Evolutionary conservation across 148 eudicot genomes (phyloP).

Genomic region (Dysphania ambrosioides): DNA sequence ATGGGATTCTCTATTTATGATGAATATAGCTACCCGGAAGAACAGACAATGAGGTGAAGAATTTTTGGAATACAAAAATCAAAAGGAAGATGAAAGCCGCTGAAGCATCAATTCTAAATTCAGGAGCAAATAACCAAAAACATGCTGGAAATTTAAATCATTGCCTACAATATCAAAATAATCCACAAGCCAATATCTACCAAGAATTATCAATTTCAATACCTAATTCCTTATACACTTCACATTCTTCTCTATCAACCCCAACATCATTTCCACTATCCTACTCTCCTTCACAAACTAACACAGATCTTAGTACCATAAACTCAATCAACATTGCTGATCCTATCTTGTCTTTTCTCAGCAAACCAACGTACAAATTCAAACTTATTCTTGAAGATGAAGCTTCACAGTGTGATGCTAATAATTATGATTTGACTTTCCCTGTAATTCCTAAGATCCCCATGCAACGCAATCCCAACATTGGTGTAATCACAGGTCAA

Average conservation of each 20-base stretch:
- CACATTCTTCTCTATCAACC: background rate
- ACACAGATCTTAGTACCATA: background rate
- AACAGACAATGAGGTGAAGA: background rate
- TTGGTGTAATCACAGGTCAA: background rate
- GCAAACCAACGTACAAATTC: background rate
- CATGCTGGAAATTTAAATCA: background rate
- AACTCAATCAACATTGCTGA: background rate
- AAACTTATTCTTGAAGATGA: background rate
- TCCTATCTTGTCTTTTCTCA: background rate
- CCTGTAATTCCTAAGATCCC: background rate
- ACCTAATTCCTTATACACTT: background rate
- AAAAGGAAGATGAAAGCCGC: background rate
- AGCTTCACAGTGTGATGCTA: background rate
- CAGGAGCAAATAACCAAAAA: background rate
- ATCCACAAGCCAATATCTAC: background rate
- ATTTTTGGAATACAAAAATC: background rate
- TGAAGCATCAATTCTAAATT: background rate
- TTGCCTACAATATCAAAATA: background rate
- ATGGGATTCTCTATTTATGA: too few species aligned
- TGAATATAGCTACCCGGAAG: background rate
- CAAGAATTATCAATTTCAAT: background rate
- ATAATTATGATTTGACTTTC: background rate
- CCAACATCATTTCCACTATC: background rate
- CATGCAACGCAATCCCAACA: background rate
- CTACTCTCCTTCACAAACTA: background rate